Base-by-base conservation (phyloP, 2,329 filamentous ascomycete species). In the Neopestalotiopsis rosae region DNA sequence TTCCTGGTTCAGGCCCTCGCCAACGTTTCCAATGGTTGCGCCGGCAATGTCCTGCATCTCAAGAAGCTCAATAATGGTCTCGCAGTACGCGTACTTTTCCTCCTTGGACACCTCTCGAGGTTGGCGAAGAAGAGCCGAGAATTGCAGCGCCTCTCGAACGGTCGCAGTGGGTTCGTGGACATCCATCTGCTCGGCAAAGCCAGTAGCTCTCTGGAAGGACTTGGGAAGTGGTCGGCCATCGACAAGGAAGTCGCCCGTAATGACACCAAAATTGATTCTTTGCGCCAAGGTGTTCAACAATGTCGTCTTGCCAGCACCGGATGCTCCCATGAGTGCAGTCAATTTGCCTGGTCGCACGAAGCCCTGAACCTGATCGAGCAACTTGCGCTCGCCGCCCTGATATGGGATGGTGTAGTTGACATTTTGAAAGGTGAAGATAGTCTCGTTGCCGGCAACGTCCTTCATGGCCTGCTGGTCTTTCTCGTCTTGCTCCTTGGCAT, bases 311-410 rank as follows among this genome's bases (percentile, higher is more conserved):
- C 81, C 83, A 57, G 76, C 75, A 12, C 76, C 76, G 4, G 84
- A 85, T 28, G 84, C 83, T 45, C 85, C 91, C 93, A 95, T 95
- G 0, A 95, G 85, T 9, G 92, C 93, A 10, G 92, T 95, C 64
- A 95, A 81, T 66, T 92, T 94, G 40, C 93, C 93, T 1, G 94
- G 93, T 70, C 93, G 92, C 58, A 96, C 92, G 85, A 91, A 95
- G n/a, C 93, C 93, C 74, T 95, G 90, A 1, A 95, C 91, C 70
- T 94, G 86, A 69, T 94, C 88, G 24, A 96, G 82, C 67, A 96
- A 87, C 63, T 90, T 88, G 24, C 92, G 87, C n/a, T 87, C 81
- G 65, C 93, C 88, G 3, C 85, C 85, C 75, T 94, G 92, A 70
- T 79, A 81, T 12, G 83, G 83, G 2, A 86, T 84, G 0, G 79